These are phyloP conservation scores for Metschnikowia anglica DNA, from an alignment of 805 yeast genomes.

Conservation along the genomic window DNA sequence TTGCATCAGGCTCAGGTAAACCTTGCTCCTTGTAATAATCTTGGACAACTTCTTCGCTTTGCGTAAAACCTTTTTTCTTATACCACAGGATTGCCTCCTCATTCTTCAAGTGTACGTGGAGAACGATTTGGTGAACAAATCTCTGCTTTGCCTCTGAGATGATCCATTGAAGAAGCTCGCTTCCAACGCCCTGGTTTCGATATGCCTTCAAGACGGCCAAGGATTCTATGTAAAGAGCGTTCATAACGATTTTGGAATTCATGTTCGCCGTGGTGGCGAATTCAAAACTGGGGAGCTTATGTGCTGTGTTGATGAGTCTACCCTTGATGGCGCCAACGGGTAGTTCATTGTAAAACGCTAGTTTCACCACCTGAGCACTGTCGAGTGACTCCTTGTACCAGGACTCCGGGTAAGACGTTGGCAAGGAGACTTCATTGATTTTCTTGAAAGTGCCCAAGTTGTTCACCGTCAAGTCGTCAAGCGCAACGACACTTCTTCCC, in stretches of 20 bases:
- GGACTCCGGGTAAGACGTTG: slow-evolving; percentile 47
- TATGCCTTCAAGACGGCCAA: slow-evolving; percentile 69
- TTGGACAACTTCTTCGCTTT: slow-evolving; percentile 33
- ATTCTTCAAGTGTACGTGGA: slow-evolving; percentile 53
- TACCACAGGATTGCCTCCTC: slow-evolving; percentile 51
- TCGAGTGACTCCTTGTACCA: slow-evolving; percentile 53
- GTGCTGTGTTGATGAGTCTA: slow-evolving; percentile 44
- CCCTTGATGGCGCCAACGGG: slow-evolving; percentile 80
- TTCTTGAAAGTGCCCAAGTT: slow-evolving; percentile 59
- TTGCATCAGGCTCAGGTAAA: slow-evolving; percentile 50
- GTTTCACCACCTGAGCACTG: slow-evolving; percentile 51
- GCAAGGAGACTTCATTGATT: slow-evolving; percentile 54
- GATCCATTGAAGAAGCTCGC: slow-evolving; percentile 53
- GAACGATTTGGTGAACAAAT: slow-evolving; percentile 51
- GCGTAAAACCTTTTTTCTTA: slow-evolving; percentile 46
- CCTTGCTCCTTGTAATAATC: slow-evolving; percentile 51
- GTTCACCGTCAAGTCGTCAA: slow-evolving; percentile 60
- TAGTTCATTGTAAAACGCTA: slow-evolving; percentile 69
- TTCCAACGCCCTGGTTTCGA: slow-evolving; percentile 61
- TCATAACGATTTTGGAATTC: slow-evolving; percentile 39
- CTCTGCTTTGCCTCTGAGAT: slow-evolving; percentile 54
- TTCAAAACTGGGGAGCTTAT: slow-evolving; percentile 34
- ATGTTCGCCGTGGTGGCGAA: slow-evolving; percentile 23
- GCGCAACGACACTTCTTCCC: slow-evolving; percentile 46
- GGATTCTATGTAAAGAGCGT: slow-evolving; percentile 61